Evolutionary conservation across 1,284 basidiomycete genomes (phyloP).

Genomic region (Ceratobasidium sp.): DNA sequence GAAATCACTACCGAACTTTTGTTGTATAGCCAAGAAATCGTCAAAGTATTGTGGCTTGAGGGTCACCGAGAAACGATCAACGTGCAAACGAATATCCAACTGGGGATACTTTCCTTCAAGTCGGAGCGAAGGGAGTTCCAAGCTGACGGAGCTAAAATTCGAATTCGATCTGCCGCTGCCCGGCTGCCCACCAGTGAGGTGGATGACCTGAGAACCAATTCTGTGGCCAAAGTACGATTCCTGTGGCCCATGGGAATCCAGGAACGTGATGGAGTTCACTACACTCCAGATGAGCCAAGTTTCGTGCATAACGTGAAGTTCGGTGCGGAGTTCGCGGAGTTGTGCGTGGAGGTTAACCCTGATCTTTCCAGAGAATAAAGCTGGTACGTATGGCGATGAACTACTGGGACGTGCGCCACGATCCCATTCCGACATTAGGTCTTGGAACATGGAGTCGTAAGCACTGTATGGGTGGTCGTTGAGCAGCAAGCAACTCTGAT

Average conservation of each 20-base stretch:
- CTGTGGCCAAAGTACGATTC: conserved; percentile 63
- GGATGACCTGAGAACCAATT: conserved; percentile 67
- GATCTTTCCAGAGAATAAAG: conserved; percentile 28
- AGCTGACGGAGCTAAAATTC: conserved; percentile 55
- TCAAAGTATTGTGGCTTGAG: conserved; percentile 83
- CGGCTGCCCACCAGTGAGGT: conserved; percentile 30
- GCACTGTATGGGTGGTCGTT: conserved; percentile 38
- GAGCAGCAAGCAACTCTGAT: not conserved
- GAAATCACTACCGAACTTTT: conserved; percentile 85
- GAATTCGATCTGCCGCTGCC: conserved; percentile 59
- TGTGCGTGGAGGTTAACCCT: conserved; percentile 51
- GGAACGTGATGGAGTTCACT: conserved; percentile 57
- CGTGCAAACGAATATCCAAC: conserved; percentile 62
- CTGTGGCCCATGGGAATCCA: conserved; percentile 45
- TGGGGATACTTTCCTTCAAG: conserved; percentile 59
- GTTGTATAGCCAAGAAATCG: conserved; percentile 76
- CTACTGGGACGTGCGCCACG: not conserved
- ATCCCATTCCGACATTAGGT: conserved; percentile 67
- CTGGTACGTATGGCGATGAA: not conserved
- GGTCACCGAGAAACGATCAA: conserved; percentile 72
- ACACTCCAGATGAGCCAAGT: conserved; percentile 81
- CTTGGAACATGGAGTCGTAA: conserved; percentile 62
- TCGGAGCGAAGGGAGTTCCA: conserved; percentile 68
- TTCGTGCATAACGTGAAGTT: conserved; percentile 80
- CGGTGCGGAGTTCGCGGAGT: conserved; percentile 56